These are phyloP conservation scores for Hypoxylon cercidicola DNA, from an alignment of 495 filamentous ascomycete species.

Conservation along the genomic window DNA sequence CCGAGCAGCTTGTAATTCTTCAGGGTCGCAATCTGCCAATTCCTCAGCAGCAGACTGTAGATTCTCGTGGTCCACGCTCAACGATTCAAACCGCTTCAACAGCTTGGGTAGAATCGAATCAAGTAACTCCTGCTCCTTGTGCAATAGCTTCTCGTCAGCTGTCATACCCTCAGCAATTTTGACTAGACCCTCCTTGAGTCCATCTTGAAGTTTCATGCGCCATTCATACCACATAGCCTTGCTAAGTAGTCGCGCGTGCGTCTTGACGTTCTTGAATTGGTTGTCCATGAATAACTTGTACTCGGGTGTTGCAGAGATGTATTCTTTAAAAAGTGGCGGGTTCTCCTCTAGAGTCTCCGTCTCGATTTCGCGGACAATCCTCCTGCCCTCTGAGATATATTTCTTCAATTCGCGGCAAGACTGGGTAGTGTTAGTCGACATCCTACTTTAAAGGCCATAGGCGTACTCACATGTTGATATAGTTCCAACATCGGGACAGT, in stretches of 20 bases:
- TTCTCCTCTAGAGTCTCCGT: constrained; percentile 86
- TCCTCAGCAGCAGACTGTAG: constrained; percentile 78
- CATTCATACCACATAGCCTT: constrained; percentile 98
- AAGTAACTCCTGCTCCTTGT: constrained; percentile 73
- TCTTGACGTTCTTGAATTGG: constrained; percentile 96
- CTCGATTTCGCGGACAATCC: constrained; percentile 89
- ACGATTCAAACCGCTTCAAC: constrained; percentile 62
- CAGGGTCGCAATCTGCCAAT: constrained; percentile 79
- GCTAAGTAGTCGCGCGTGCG: constrained; percentile 85
- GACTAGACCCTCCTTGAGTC: constrained; percentile 79
- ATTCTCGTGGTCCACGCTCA: constrained; percentile 70
- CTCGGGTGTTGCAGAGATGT: constrained; percentile 85
- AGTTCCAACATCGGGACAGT: constrained; percentile 92
- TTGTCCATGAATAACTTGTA: constrained; percentile 89
- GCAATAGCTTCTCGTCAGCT: constrained; percentile 73
- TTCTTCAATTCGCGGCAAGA: constrained; percentile 94
- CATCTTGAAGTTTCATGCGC: constrained; percentile 90
- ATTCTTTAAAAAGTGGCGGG: constrained; percentile 90
- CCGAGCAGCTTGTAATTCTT: constrained; percentile 75
- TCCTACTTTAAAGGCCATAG: neutral
- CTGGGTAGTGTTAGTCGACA: constrained; percentile 57
- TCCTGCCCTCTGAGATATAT: constrained; percentile 90
- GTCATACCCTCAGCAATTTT: constrained; percentile 80
- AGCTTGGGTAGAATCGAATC: constrained; percentile 72
- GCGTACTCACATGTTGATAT: constrained; percentile 82